Conservation (phyloP, 1,284 basidiomycete species). For the Malassezia cuniculi region DNA sequence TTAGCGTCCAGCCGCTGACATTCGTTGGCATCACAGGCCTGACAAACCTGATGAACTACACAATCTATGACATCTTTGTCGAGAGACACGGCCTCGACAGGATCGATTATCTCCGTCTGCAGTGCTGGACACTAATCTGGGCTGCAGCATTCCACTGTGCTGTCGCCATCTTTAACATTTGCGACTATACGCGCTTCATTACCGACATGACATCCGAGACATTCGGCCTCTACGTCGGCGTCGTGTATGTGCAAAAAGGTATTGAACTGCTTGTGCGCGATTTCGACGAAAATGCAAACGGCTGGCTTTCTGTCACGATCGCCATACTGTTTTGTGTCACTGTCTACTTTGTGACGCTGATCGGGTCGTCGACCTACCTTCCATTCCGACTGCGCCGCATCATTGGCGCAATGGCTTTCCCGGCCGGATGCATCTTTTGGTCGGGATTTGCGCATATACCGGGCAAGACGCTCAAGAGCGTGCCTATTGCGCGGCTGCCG, state of each 20-base stretch:
- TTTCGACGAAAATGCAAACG: slow-evolving; percentile 44
- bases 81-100: slow-evolving; percentile 31
- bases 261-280: slow-evolving; percentile 47
- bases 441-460: slow-evolving; percentile 47
- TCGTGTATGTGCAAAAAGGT: slow-evolving; percentile 47
- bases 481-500: slow-evolving; percentile 34
- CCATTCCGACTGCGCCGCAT: slow-evolving; percentile 45
- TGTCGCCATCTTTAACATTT: slow-evolving; percentile 62
- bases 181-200: slow-evolving; percentile 45
- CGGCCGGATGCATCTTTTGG: slow-evolving; percentile 46
- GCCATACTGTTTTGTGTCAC: slow-evolving; percentile 47
- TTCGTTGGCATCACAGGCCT: slow-evolving; percentile 85
- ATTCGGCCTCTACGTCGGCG: slow-evolving; percentile 58
- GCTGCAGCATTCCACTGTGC: slow-evolving; percentile 82
- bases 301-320: slow-evolving; percentile 48
- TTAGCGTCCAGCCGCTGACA: slow-evolving; percentile 79
- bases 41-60: slow-evolving; percentile 45
- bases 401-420: slow-evolving; percentile 46
- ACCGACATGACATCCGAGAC: slow-evolving; percentile 79
- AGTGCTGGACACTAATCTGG: slow-evolving; percentile 76
- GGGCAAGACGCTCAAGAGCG: slow-evolving; percentile 25
- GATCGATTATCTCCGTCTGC: slow-evolving; percentile 30
- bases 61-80: slow-evolving; percentile 40
- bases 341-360: slow-evolving; percentile 42
- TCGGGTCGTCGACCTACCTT: slow-evolving; percentile 33